Conservation (phyloP, 345 rosid species). For the Kernera saxatilis region DNA sequence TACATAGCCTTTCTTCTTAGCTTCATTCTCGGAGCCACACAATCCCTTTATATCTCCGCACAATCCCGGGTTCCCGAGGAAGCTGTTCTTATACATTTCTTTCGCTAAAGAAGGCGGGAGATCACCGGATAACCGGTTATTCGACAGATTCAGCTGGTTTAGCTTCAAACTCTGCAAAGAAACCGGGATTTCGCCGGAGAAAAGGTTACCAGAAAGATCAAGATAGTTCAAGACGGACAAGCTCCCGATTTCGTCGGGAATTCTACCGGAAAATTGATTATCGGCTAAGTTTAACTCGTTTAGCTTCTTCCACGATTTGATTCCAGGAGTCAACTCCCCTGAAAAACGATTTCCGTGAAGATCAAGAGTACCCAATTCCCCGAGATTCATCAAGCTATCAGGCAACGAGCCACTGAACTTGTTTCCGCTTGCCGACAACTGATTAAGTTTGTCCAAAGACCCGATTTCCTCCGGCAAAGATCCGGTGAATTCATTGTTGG, state of each 20-base stretch:
- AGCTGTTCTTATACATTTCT: conserved; percentile 59
- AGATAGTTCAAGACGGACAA: conserved; percentile 82
- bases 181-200: conserved; percentile 62
- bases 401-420: conserved; percentile 66
- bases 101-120: conserved; percentile 65
- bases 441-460: conserved; percentile 41
- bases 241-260: conserved; percentile 64
- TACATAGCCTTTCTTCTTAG: conserved; percentile 47
- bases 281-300: conserved; percentile 72
- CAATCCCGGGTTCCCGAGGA: conserved; percentile 74
- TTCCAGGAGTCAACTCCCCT: conserved; percentile 59
- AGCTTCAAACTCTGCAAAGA: conserved; percentile 82
- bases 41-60: conserved; percentile 68
- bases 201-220: conserved; percentile 65
- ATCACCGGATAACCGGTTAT: conserved; percentile 61
- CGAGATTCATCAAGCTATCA: conserved; percentile 50
- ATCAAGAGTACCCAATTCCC: conserved; percentile 62
- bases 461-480: conserved; percentile 75
- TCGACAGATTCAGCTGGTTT: conserved; percentile 79
- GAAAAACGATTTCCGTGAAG: conserved; percentile 62
- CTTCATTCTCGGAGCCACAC: conserved; percentile 44
- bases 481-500: conserved; percentile 64
- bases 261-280: conserved; percentile 53
- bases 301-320: conserved; percentile 68
- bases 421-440: conserved; percentile 59